Base-by-base conservation (phyloP, 2,329 filamentous ascomycete genomes). In the Epichloe sibirici region DNA sequence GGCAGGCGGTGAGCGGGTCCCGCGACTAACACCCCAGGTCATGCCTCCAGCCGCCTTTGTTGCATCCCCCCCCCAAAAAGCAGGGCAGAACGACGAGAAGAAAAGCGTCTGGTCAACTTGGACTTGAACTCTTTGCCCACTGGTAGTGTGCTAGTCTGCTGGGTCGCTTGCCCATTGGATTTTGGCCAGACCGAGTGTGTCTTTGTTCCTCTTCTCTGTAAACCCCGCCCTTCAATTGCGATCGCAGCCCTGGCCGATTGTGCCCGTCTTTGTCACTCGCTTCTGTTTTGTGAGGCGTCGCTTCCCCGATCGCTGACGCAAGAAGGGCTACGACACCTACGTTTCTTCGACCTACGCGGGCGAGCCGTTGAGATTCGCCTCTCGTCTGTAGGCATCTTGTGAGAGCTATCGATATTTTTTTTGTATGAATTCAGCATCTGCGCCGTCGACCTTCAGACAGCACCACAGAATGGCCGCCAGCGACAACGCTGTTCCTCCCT, bases 391-490 rank as follows among this genome's bases (percentile, higher is more conserved):
- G 40, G 17, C 3, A 13, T 12, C 21, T n/a, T 44, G 9, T 17
- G 34, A 15, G 7, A 35, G 17, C 25, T 21, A n/a, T 47, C 28
- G 37, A 40, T 31, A 50, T 44, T 25, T 25, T 25, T 44, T 25
- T 25, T 25, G 23, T 4, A 3, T 9, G 15, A 35, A 15, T 13
- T 3, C 21, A 38, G n/a, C n/a, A 17, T 25, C 47, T 39, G 12
- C 35, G 37, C 47, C 40, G 13, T 44, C 25, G 38, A 21, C 39
- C 21, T 4, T n/a, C 4, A 11, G 48, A 9, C 28, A n/a, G 4
- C 34, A 7, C 34, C 31, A 6, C 17, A 49, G 17, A 59, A 73
- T 73, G 71, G 69, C 69, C 51, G 63, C 70, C 44, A 71, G 64
- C 59, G 69, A 72, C 53, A 63, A 63, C 51, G 62, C 63, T 47